Evolutionary conservation across 805 yeast genomes (phyloP).

Genomic region (Candida sanyiensis): DNA sequence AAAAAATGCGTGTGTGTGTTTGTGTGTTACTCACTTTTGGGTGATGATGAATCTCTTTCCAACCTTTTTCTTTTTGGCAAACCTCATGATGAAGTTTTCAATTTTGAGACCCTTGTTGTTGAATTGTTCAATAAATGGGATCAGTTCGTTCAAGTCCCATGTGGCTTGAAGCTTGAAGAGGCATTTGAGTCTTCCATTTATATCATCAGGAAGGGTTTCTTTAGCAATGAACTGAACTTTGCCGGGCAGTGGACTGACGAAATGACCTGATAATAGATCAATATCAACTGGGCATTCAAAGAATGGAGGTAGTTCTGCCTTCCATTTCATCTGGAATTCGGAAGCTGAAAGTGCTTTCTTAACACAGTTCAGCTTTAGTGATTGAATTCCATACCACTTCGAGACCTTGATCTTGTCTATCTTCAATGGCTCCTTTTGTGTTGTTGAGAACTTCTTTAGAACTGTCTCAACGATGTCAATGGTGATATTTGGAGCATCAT

Average conservation of each 20-base stretch:
- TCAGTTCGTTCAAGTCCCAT: constrained; percentile 60
- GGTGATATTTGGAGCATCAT: constrained; percentile 31
- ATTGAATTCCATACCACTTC: constrained; percentile 57
- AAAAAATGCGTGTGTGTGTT: background rate
- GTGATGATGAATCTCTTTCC: constrained; percentile 38
- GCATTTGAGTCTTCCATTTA: constrained; percentile 42
- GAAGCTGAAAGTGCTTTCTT: constrained; percentile 29
- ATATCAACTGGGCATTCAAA: constrained; percentile 56
- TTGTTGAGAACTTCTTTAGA: constrained; percentile 39
- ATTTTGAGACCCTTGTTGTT: constrained; percentile 47
- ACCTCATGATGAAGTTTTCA: constrained; percentile 58
- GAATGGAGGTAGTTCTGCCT: constrained; percentile 55
- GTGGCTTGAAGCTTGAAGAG: constrained; percentile 48
- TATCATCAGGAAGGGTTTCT: constrained; percentile 41
- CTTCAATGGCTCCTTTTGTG: constrained; percentile 24
- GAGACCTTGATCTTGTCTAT: constrained; percentile 43
- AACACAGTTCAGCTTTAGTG: constrained; percentile 37
- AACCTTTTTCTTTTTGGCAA: constrained; percentile 46
- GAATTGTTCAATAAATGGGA: constrained; percentile 57
- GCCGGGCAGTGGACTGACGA: constrained; percentile 39
- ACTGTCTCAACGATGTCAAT: constrained; percentile 44
- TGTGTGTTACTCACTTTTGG: constrained; percentile 14
- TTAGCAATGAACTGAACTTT: constrained; percentile 50
- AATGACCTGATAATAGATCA: constrained; percentile 49
- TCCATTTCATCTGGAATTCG: constrained; percentile 62